A percentile compares a stretch with the other conserved stretches of the same genome.
Conservation (phyloP, 306 rosid genomes). For the Glycine soja region DNA sequence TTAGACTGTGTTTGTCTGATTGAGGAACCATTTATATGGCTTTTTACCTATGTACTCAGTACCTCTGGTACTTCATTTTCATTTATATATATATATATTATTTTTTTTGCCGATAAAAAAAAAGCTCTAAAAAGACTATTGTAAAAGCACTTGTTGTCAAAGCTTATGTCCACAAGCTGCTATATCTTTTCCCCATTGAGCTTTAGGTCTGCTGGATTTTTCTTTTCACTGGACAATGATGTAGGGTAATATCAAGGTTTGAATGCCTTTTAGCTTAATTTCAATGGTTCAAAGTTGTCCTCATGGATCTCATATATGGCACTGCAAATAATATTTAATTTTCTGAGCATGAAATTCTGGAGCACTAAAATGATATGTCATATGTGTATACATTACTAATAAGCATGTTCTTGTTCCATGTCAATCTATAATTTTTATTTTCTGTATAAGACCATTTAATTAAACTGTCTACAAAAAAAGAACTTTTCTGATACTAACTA, state of each 20-base stretch:
- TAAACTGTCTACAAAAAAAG: slow-evolving; percentile 12
- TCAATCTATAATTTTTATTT: slow-evolving; percentile 26
- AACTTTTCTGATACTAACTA: slow-evolving; percentile 37
- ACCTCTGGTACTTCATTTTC: too few species aligned
- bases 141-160: not conserved
- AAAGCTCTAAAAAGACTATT: not conserved
- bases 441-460: slow-evolving; percentile 15
- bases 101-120: too few species aligned
- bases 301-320: slow-evolving; percentile 24
- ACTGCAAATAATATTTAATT: slow-evolving; percentile 21
- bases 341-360: slow-evolving; percentile 20
- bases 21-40: too few species aligned
- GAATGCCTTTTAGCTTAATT: not conserved
- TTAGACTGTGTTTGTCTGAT: too few species aligned
- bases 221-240: slow-evolving; percentile 27
- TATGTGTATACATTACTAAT: not conserved
- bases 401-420: slow-evolving; percentile 33
- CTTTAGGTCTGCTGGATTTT: not conserved
- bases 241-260: slow-evolving; percentile 12
- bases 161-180: not conserved
- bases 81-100: too few species aligned
- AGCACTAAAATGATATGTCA: slow-evolving; percentile 2
- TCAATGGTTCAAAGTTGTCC: slow-evolving; percentile 3
- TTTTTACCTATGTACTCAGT: too few species aligned
- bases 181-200: not conserved